These are phyloP conservation scores for Colletotrichum gloeosporioides DNA, from an alignment of 2,329 filamentous ascomycete species.

Conservation along the genomic window DNA sequence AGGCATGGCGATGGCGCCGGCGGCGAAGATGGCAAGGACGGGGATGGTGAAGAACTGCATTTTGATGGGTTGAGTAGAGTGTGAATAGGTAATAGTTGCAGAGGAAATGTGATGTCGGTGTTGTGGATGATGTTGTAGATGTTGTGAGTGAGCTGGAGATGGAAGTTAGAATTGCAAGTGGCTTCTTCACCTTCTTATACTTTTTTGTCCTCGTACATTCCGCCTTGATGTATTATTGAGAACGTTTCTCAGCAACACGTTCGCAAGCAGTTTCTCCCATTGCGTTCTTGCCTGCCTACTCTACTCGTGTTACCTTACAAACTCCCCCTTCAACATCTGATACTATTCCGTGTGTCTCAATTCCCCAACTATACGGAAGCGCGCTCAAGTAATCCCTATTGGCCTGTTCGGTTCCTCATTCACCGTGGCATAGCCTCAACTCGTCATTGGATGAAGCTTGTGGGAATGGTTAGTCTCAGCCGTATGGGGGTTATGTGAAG, in stretches of 20 bases:
- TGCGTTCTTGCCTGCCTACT: neutral
- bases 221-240: neutral
- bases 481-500: neutral
- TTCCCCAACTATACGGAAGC: neutral
- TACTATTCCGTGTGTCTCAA: neutral
- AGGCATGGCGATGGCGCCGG: slow-evolving; percentile 22
- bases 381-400: neutral
- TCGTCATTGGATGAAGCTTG: neutral
- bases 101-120: neutral
- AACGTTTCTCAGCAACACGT: neutral
- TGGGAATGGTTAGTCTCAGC: neutral
- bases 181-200: neutral
- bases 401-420: neutral
- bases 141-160: neutral
- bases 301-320: neutral
- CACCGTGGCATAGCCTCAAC: neutral
- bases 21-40: slow-evolving; percentile 7
- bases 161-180: neutral
- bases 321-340: neutral
- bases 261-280: neutral
- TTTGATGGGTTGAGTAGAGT: neutral
- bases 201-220: neutral
- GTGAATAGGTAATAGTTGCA: neutral
- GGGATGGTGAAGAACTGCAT: neutral
- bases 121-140: neutral